A percentile compares a stretch with the other conserved stretches of the same genome.
These are phyloP conservation scores for Fusarium continuum DNA, from an alignment of 2,329 filamentous ascomycete species.

Conservation along the genomic window DNA sequence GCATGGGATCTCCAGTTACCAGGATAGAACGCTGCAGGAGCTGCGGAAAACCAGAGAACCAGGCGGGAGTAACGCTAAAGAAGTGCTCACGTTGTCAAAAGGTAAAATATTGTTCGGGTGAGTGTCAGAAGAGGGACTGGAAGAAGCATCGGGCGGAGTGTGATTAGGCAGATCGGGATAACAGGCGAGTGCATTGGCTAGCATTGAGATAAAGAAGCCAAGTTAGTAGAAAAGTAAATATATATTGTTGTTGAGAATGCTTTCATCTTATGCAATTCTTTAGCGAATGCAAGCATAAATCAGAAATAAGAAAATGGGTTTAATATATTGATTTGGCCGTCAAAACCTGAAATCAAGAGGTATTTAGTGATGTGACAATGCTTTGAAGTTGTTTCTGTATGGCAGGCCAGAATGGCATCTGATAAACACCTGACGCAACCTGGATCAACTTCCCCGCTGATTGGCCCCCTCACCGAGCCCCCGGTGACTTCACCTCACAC, in stretches of 20 bases:
- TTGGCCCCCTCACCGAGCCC: constrained; percentile 35
- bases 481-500: constrained; percentile 41
- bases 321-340: neutral
- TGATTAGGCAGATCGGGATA: constrained; percentile 21
- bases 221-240: neutral
- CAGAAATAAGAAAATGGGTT: neutral
- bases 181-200: neutral
- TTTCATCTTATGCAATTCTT: neutral
- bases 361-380: no score
- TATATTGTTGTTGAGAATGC: neutral
- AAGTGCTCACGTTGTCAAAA: constrained; percentile 57
- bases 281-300: neutral
- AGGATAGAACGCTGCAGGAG: constrained; percentile 46
- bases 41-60: constrained; percentile 49
- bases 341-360: neutral
- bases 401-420: neutral
- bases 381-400: no score
- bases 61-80: constrained; percentile 49
- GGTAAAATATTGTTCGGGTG: constrained; percentile 59
- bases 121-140: constrained; percentile 66
- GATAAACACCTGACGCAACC: neutral
- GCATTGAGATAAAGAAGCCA: neutral
- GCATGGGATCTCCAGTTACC: constrained; percentile 1
- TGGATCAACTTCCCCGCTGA: neutral
- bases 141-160: constrained; percentile 59